Percentiles rank a stretch among this genome's conserved stretches.
Conservation (phyloP, 2,329 filamentous ascomycete genomes). For the Trichoderma endophyticum region DNA sequence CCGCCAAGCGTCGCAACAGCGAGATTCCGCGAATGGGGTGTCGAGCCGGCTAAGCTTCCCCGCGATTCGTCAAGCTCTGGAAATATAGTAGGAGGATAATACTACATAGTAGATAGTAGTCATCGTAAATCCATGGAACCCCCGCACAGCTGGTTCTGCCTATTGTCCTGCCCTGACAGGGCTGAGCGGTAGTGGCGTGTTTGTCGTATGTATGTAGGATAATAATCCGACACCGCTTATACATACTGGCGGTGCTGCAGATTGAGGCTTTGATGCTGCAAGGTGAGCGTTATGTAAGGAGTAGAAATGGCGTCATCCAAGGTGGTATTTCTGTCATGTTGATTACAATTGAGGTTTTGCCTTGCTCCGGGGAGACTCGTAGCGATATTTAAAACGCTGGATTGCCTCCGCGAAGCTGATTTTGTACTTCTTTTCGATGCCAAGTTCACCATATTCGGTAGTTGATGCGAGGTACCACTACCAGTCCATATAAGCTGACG, state of each 20-base stretch:
- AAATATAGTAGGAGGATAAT: not conserved
- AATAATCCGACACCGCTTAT: not conserved
- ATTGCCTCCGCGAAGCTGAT: not conserved
- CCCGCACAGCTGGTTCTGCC: not conserved
- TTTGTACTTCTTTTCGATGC: not conserved
- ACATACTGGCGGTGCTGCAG: not conserved
- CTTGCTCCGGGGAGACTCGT: not conserved
- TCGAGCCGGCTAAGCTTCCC: constrained; percentile 4
- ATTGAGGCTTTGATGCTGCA: not conserved
- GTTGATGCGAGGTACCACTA: not conserved
- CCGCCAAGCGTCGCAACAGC: not conserved
- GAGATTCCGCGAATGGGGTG: constrained; percentile 19
- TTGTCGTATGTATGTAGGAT: not conserved
- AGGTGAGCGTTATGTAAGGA: not conserved
- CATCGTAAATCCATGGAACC: not conserved
- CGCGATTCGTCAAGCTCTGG: constrained; percentile 10
- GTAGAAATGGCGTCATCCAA: not conserved
- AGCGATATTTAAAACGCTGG: not conserved
- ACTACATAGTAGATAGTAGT: not conserved
- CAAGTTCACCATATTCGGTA: not conserved
- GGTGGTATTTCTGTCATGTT: not conserved
- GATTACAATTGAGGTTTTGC: not conserved
- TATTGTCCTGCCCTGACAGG: not conserved
- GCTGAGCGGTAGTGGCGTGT: not conserved
- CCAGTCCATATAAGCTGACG: not conserved